A percentile compares a stretch with the other conserved stretches of the same genome.
These are phyloP conservation scores for Tricladium varicosporioides DNA, from an alignment of 2,329 filamentous ascomycete genomes.

Conservation along the genomic window DNA sequence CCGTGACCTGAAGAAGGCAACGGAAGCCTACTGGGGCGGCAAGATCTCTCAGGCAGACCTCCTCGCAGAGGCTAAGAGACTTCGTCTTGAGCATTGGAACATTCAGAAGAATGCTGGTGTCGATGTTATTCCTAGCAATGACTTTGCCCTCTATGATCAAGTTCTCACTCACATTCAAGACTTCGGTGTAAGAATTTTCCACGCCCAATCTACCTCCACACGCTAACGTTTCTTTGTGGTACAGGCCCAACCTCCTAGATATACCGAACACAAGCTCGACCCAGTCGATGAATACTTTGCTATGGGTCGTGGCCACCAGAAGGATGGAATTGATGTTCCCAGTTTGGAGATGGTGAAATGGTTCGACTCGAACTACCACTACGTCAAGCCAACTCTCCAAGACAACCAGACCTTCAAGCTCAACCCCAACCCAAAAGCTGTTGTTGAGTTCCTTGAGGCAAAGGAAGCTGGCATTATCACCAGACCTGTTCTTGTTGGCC, in stretches of 20 bases:
- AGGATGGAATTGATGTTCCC: slow-evolving; percentile 88
- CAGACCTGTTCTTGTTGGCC: slow-evolving; percentile 90
- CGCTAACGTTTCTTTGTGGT: slow-evolving; percentile 15
- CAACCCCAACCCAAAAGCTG: slow-evolving; percentile 82
- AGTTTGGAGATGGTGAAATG: slow-evolving; percentile 99
- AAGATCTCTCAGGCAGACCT: slow-evolving; percentile 93
- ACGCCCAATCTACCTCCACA: neutral
- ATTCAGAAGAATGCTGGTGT: slow-evolving; percentile 99
- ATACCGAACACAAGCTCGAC: slow-evolving; percentile 85
- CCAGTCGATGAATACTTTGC: slow-evolving; percentile 97
- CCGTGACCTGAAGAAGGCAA: slow-evolving; percentile 99
- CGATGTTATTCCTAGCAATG: slow-evolving; percentile 97
- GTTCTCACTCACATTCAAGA: slow-evolving; percentile 97
- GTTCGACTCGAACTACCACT: slow-evolving; percentile 99
- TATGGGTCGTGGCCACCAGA: slow-evolving; percentile 98
- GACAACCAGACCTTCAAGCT: slow-evolving; percentile 97
- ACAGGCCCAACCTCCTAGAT: slow-evolving; percentile 87
- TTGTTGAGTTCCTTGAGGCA: slow-evolving; percentile 91
- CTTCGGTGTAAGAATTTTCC: slow-evolving; percentile 70
- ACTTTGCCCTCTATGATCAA: slow-evolving; percentile 99
- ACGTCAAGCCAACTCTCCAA: slow-evolving; percentile 98
- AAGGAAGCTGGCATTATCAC: slow-evolving; percentile 94
- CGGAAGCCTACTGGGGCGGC: slow-evolving; percentile 94
- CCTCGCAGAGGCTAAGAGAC: slow-evolving; percentile 91
- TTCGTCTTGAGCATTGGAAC: slow-evolving; percentile 97